phyloP scores from a whole-genome alignment of 1,284 basidiomycete species.

The Cutaneotrichosporon cutaneum region DNA sequence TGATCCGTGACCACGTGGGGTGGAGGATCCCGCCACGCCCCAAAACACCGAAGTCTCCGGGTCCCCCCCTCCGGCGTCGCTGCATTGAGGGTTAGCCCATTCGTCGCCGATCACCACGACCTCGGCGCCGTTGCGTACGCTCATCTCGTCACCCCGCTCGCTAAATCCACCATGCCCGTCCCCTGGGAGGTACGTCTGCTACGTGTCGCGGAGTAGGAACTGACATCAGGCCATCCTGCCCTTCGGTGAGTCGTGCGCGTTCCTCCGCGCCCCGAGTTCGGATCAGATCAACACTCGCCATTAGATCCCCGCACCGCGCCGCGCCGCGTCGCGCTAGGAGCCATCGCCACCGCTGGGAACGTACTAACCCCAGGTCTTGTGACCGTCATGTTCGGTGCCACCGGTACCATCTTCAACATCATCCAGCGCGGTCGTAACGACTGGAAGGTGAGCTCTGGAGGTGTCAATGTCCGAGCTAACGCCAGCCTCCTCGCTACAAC shows the following conservation, averaged over 20 bases:
- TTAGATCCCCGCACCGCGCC: conserved; percentile 5
- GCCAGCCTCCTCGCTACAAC: conserved; percentile 75
- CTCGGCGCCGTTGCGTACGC: conserved; percentile 2
- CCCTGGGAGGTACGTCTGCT: conserved; percentile 67
- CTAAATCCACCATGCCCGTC: conserved; percentile 67
- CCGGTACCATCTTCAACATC: conserved; percentile 77
- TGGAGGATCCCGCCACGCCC: not conserved
- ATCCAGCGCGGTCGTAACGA: conserved; percentile 77
- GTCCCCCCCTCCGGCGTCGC: not conserved
- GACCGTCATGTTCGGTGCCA: conserved; percentile 81
- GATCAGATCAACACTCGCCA: not conserved
- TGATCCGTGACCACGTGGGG: conserved; percentile 4
- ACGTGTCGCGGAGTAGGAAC: not conserved
- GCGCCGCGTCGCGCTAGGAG: not conserved
- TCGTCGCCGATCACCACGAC: conserved; percentile 6
- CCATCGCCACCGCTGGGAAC: not conserved
- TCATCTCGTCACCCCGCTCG: not conserved
- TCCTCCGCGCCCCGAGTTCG: conserved; percentile 8
- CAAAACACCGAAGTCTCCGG: conserved; percentile 5
- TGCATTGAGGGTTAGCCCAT: conserved; percentile 19
- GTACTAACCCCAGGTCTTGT: conserved; percentile 64
- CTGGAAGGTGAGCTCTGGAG: conserved; percentile 69
- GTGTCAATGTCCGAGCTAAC: not conserved
- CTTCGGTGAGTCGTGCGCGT: conserved; percentile 63
- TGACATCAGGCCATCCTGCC: conserved; percentile 71